A percentile compares a stretch with the other conserved stretches of the same genome.
phyloP scores from a whole-genome alignment of 2,329 filamentous ascomycete genomes.

The Aureobasidium sp. region DNA sequence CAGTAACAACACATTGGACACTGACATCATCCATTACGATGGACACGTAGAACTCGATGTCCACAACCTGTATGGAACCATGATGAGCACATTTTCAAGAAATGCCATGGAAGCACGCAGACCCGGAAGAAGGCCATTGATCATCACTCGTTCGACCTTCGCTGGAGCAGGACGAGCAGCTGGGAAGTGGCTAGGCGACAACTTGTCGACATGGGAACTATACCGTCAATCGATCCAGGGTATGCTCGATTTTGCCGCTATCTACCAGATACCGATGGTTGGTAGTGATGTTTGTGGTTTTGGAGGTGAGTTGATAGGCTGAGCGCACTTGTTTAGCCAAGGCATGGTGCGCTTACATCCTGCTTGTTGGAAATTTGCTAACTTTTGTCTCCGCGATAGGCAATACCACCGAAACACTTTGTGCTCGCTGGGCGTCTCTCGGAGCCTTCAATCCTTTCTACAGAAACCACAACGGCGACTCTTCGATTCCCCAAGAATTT shows the following conservation, averaged over 20 bases:
- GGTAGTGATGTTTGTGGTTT: constrained; percentile 68
- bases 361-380: too few species aligned
- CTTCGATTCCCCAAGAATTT: constrained; percentile 56
- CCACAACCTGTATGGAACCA: constrained; percentile 66
- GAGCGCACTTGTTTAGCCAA: too few species aligned
- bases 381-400: too few species aligned
- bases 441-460: constrained; percentile 70
- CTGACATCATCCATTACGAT: constrained; percentile 59
- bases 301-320: constrained; percentile 30
- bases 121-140: constrained; percentile 55
- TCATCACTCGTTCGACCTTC: constrained; percentile 71
- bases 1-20: constrained; percentile 47
- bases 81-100: constrained; percentile 62
- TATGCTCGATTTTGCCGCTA: constrained; percentile 39
- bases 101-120: constrained; percentile 58
- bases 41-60: constrained; percentile 64
- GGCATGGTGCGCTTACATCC: too few species aligned
- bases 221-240: constrained; percentile 36
- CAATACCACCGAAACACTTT: constrained; percentile 59
- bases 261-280: constrained; percentile 40
- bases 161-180: constrained; percentile 58
- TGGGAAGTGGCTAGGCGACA: constrained; percentile 56
- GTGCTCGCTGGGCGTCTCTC: constrained; percentile 64
- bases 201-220: constrained; percentile 36
- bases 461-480: constrained; percentile 59